Evolutionary conservation across 116 monocot genomes (phyloP), one percentile per base, ranked within the genome.

Genomic region (Dioscorea cayenensis): DNA sequence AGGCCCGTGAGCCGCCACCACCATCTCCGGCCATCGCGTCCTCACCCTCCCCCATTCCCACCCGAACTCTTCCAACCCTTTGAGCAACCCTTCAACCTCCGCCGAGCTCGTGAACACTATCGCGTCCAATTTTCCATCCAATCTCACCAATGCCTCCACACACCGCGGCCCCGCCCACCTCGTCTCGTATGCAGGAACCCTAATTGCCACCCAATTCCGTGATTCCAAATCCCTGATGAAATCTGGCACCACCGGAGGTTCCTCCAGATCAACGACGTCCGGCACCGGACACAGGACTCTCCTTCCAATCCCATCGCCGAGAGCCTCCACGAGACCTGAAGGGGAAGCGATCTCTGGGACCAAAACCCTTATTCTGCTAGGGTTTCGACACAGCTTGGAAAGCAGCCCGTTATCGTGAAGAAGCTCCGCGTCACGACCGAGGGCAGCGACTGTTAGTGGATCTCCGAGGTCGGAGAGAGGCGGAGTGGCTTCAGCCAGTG

Each of bases 81-180:
- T 95, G 59, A 91, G 38, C 70, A 95, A 28, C 36, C 94, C 94
- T 66, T 95, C 91, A 71, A 86, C 94, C 83, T 95, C 94, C 20
- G 94, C 88, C 48, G 94, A 75, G 80, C 91, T 91, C 66, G 94
- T 95, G 76, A 95, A 95, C 50, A 95, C 70, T 14, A 95, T 38
- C 22, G 88, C 88, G 72, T 95, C 91, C 71, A 82, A 28, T 25
- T 16, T 21, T 29, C 49, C 81, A 12, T 76, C 80, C 38, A 73
- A 21, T 18, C 14, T 64, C 74, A 84, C 65, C 66, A 95, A 28
- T 11, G 51, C 65, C 49, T 84, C 77, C 69, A 48, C 76, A 67
- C 94, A 91, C 13, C 70, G 28, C 2, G 75, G 76, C 25, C 94
- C 94, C 16, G 76, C 78, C 94, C 94, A 95, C 65, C 80, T 65